Conservation (phyloP, 106 monocot genomes). For the Dendrobium officinale region DNA sequence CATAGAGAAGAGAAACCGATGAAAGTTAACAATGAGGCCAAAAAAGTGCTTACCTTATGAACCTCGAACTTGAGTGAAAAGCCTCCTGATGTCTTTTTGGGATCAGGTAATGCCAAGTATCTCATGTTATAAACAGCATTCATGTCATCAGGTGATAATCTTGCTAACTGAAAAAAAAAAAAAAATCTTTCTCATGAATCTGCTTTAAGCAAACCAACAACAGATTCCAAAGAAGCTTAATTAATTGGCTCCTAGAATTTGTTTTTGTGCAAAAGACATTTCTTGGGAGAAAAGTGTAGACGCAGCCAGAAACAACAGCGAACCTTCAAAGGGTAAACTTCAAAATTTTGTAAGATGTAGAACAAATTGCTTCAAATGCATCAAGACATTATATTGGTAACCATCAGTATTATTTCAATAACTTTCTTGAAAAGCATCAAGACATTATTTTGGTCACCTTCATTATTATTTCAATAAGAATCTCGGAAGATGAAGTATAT, state of each 20-base stretch:
- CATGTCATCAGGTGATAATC: conserved; percentile 83
- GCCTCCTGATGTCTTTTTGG: conserved; percentile 59
- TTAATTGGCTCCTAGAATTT: not conserved
- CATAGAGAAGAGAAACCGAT: not conserved
- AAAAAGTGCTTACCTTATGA: conserved; percentile 38
- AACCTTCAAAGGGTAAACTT: not conserved
- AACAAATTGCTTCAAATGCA: not conserved
- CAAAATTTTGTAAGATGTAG: not conserved
- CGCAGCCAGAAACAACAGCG: not conserved
- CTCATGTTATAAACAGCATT: conserved; percentile 95
- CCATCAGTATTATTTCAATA: not conserved
- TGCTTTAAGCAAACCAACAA: not conserved
- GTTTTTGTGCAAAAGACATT: not conserved
- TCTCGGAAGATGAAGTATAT: not conserved
- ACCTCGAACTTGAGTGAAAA: conserved; percentile 94
- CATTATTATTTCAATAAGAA: not conserved
- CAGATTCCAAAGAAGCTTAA: not conserved
- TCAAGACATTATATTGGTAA: not conserved
- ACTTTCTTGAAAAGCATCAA: not conserved
- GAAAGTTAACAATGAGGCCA: not conserved
- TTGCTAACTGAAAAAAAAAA: conserved; percentile 59
- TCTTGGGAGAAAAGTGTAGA: not conserved
- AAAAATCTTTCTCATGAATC: not conserved
- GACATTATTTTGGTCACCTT: not conserved
- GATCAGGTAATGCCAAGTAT: conserved; percentile 50